Percentiles rank a stretch among this genome's conserved stretches.
Evolutionary conservation across 176 grass and related monocot genomes (phyloP).

Genomic region (Otatea glauca): DNA sequence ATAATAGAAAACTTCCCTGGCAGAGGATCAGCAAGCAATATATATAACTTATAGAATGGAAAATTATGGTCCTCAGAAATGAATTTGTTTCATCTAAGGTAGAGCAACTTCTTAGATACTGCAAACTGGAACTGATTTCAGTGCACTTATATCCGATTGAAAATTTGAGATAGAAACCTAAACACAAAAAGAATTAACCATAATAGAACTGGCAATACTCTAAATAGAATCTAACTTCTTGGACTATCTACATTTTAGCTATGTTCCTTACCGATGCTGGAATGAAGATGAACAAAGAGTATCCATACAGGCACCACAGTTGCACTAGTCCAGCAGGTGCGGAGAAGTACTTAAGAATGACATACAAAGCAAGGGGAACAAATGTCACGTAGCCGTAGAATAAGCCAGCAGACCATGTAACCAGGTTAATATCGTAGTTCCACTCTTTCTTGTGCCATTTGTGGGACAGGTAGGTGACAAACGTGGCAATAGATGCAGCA

Average conservation of each 20-base stretch:
- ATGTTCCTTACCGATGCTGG: conserved; percentile 77
- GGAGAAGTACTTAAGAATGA: conserved; percentile 98
- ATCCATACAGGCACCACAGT: conserved; percentile 96
- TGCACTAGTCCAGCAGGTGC: conserved; percentile 91
- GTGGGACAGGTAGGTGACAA: conserved; percentile 92
- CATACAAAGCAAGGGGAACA: conserved; percentile 86
- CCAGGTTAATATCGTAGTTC: conserved; percentile 96
- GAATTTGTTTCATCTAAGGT: not conserved
- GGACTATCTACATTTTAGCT: not conserved
- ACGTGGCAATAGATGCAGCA: conserved; percentile 92
- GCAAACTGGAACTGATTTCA: conserved; percentile 1
- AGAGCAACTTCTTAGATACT: conserved; percentile 11
- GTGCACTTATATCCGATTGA: not conserved
- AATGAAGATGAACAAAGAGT: conserved; percentile 96
- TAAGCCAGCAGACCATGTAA: conserved; percentile 96
- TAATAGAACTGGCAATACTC: not conserved
- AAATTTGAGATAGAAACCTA: not conserved
- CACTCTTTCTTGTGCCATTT: conserved; percentile 97
- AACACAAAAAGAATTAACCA: conserved; percentile 19
- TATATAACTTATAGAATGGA: not conserved
- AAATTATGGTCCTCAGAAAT: not conserved
- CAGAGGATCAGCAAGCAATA: not conserved
- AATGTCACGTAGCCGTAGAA: conserved; percentile 95
- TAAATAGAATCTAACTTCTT: not conserved
- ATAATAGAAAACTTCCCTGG: not conserved